phyloP scores from a whole-genome alignment of 2,329 filamentous ascomycete species.

The Talaromyces amestolkiae region DNA sequence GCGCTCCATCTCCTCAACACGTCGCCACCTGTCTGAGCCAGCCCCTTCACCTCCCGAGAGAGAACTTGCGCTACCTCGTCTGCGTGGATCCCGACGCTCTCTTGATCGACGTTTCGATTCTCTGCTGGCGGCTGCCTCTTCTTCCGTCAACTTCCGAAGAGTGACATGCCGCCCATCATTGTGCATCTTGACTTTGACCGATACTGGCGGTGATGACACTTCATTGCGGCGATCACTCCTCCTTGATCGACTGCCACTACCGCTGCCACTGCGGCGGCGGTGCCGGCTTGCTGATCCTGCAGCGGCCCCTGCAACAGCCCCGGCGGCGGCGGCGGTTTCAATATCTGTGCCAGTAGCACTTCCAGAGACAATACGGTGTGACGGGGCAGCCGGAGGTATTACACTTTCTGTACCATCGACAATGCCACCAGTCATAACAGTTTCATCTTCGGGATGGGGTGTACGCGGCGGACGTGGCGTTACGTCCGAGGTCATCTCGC shows the following conservation, averaged over 20 bases:
- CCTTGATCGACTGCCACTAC: slow-evolving; percentile 9
- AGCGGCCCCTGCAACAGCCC: slow-evolving; percentile 31
- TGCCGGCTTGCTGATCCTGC: slow-evolving; percentile 33
- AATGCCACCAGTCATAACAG: slow-evolving; percentile 34
- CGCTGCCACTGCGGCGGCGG: slow-evolving; percentile 30
- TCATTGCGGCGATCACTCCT: slow-evolving; percentile 42
- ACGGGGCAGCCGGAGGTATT: slow-evolving; percentile 41
- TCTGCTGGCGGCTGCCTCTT: slow-evolving; percentile 61
- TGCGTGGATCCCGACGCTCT: slow-evolving; percentile 41
- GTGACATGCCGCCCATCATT: slow-evolving; percentile 63
- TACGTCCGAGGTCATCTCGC: slow-evolving; percentile 37
- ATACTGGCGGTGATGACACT: slow-evolving; percentile 58
- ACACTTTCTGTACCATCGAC: slow-evolving; percentile 30
- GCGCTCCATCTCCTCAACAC: slow-evolving; percentile 50
- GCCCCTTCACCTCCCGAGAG: slow-evolving; percentile 40
- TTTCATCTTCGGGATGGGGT: slow-evolving; percentile 33
- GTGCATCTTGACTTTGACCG: slow-evolving; percentile 65
- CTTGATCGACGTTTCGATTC: slow-evolving; percentile 53
- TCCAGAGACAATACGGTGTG: slow-evolving; percentile 28
- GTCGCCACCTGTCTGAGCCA: slow-evolving; percentile 46
- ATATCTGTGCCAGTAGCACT: slow-evolving; percentile 26
- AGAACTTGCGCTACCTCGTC: slow-evolving; percentile 42
- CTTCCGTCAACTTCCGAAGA: slow-evolving; percentile 58
- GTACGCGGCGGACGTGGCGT: slow-evolving; percentile 25
- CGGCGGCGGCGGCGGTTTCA: slow-evolving; percentile 31